Evolutionary conservation across 2,329 filamentous ascomycete species (phyloP).

Genomic region (Pseudogymnoascus sp.): DNA sequence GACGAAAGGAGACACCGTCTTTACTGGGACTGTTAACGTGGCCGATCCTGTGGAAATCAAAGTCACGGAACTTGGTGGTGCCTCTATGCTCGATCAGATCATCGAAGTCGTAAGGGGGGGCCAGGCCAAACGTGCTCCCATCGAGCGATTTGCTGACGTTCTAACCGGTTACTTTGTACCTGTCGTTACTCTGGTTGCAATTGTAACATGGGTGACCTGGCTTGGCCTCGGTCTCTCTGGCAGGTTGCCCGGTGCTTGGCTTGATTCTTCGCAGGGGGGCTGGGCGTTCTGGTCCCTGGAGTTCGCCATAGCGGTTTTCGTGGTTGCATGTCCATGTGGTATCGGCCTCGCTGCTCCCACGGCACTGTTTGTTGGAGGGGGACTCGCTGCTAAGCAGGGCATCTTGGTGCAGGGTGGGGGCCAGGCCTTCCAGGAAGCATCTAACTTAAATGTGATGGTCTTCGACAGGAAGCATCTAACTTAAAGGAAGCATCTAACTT

Average conservation of each 20-base stretch:
- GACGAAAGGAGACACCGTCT: background rate
- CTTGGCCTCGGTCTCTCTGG: constrained; percentile 54
- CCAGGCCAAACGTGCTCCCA: constrained; percentile 65
- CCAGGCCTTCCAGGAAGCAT: constrained; percentile 46
- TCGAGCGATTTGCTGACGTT: constrained; percentile 65
- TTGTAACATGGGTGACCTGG: constrained; percentile 66
- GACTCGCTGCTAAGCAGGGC: constrained; percentile 42
- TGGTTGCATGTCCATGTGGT: constrained; percentile 48
- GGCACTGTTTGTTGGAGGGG: constrained; percentile 45
- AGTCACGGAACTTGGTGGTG: constrained; percentile 40
- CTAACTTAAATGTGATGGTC: constrained; percentile 41
- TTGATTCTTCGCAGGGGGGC: constrained; percentile 34
- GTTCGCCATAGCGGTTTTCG: constrained; percentile 55
- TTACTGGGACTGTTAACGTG: background rate
- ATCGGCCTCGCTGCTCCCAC: constrained; percentile 48
- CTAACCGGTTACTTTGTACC: constrained; percentile 73
- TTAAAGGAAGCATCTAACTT: constrained; percentile 43
- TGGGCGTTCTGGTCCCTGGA: constrained; percentile 64
- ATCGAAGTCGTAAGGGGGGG: constrained; percentile 70
- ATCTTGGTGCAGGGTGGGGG: constrained; percentile 47
- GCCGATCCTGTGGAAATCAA: background rate
- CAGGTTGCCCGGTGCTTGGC: constrained; percentile 36
- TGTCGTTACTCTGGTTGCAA: constrained; percentile 58
- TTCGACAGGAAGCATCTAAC: constrained; percentile 47
- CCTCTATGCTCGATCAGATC: constrained; percentile 73